Conservation (phyloP, 371 early-diverging fungal genomes). For the Catenaria anguillulae region DNA sequence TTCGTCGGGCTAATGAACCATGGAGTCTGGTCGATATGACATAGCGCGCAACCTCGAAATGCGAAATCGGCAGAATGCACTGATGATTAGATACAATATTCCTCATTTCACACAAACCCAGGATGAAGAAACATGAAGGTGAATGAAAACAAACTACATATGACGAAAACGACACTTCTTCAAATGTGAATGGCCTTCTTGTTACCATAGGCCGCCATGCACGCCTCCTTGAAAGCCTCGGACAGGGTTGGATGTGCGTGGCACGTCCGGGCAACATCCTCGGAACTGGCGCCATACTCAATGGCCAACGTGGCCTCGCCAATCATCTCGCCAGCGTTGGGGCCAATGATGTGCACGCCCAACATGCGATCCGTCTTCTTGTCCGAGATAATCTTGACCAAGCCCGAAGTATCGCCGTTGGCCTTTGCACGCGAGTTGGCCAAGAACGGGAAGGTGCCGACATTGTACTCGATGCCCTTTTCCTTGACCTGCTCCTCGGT, state of each 20-base stretch:
- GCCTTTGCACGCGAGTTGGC: constrained; percentile 97
- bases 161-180: no score
- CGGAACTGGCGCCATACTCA: constrained; percentile 91
- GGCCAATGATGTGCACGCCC: constrained; percentile 94
- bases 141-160: no score
- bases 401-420: constrained; percentile 84
- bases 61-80: no score
- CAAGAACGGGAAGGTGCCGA: constrained; percentile 85
- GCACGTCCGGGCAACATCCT: constrained; percentile 94
- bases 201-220: constrained; percentile 59
- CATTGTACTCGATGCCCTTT: constrained; percentile 63
- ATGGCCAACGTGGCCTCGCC: constrained; percentile 93
- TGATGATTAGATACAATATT: no score
- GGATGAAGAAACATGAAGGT: no score
- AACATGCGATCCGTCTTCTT: constrained; percentile 88
- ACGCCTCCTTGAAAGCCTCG: constrained; percentile 97
- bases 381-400: constrained; percentile 90
- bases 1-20: no score
- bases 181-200: constrained; percentile 48
- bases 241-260: constrained; percentile 95
- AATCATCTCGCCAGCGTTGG: constrained; percentile 98
- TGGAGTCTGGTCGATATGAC: no score
- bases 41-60: no score
- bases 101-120: no score
- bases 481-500: constrained; percentile 85